Evolutionary conservation across 176 grass and related monocot genomes (phyloP).

Genomic region (Zea luxurians): DNA sequence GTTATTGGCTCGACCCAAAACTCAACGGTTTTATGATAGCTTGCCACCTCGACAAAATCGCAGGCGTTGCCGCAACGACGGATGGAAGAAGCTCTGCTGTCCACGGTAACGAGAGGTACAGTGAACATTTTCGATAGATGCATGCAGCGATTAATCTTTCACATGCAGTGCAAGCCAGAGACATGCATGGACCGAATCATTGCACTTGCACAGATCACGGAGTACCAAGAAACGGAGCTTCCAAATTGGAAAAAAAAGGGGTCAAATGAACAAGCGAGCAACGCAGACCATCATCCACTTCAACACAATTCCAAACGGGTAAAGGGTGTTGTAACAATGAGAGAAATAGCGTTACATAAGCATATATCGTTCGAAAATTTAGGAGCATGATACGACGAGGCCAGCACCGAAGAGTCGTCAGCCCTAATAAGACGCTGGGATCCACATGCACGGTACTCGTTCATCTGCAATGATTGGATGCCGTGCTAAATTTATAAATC

Average conservation of each 20-base stretch:
- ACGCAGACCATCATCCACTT: conserved; percentile 6
- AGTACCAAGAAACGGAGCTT: conserved; percentile 15
- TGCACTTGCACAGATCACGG: background rate
- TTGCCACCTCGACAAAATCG: too few relatives aligned
- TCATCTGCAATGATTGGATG: conserved; percentile 40
- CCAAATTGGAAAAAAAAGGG: background rate
- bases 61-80: too few relatives aligned
- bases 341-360: conserved; percentile 10
- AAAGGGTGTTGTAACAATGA: background rate
- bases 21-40: background rate
- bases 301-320: conserved; percentile 5
- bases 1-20: background rate
- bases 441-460: conserved; percentile 21
- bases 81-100: background rate
- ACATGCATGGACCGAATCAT: background rate
- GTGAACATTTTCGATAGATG: background rate
- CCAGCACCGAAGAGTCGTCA: conserved; percentile 13
- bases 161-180: too few relatives aligned
- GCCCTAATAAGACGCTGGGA: background rate
- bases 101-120: conserved; percentile 18
- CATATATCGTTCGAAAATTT: conserved; percentile 21
- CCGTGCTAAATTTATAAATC: background rate
- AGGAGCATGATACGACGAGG: conserved; percentile 8
- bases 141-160: background rate
- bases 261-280: conserved; percentile 19